phyloP scores from a whole-genome alignment of 1,284 basidiomycete genomes.

The Grifola frondosa region DNA sequence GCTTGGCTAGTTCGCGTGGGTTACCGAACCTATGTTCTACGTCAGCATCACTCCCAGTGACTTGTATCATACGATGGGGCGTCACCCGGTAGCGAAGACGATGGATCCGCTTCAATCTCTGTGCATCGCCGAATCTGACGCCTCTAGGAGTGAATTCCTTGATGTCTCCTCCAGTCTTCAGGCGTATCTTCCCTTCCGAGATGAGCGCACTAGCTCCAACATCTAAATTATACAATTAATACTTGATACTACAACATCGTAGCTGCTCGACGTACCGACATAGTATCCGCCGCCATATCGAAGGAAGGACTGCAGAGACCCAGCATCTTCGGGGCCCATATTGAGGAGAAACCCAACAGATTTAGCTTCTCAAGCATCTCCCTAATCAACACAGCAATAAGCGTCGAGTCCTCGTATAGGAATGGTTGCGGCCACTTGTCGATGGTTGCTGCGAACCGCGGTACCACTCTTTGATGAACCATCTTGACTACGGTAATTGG shows the following conservation, averaged over 20 bases:
- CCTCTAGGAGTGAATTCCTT: conserved; percentile 53
- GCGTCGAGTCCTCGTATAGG: too few relatives aligned
- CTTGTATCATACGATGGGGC: conserved; percentile 14
- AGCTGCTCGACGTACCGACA: conserved; percentile 33
- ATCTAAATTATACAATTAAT: too few relatives aligned
- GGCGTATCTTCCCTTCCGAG: conserved; percentile 70
- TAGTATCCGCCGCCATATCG: conserved; percentile 43
- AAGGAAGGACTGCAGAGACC: conserved; percentile 44
- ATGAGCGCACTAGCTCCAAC: conserved; percentile 66
- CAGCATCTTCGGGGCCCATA: conserved; percentile 53
- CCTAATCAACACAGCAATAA: too few relatives aligned
- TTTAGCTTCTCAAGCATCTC: conserved; percentile 55
- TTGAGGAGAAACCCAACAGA: conserved; percentile 61
- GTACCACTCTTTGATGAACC: too few relatives aligned
- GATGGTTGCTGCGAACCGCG: too few relatives aligned
- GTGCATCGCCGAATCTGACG: conserved; percentile 64
- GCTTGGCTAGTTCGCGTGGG: conserved; percentile 38
- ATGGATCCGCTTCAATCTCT: conserved; percentile 66
- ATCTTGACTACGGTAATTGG: too few relatives aligned
- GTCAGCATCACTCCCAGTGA: too few relatives aligned
- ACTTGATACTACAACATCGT: too few relatives aligned
- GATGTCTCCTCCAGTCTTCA: conserved; percentile 64
- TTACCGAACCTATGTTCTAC: conserved; percentile 41
- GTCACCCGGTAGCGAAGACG: conserved; percentile 64
- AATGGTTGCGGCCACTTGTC: too few relatives aligned